Evolutionary conservation across 768 basidiomycete species (phyloP).

Genomic region (Mycena leptocephala): DNA sequence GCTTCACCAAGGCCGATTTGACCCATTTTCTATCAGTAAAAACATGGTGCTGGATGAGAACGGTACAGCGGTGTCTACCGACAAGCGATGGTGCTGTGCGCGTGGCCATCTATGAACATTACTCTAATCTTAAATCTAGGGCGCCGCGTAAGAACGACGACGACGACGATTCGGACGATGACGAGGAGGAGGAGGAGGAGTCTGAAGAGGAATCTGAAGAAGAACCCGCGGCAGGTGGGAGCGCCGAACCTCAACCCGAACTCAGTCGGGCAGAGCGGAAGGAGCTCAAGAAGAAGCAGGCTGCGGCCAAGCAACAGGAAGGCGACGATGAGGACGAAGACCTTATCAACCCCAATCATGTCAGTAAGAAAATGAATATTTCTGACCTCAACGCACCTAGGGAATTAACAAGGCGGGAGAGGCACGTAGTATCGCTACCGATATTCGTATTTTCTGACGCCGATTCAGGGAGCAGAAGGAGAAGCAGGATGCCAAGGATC

Average conservation of each 20-base stretch:
- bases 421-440: slow-evolving; percentile 54
- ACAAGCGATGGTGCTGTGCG: slow-evolving; percentile 60
- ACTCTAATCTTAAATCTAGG: slow-evolving; percentile 34
- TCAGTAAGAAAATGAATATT: slow-evolving; percentile 82
- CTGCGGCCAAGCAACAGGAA: slow-evolving; percentile 59
- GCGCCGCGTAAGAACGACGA: slow-evolving; percentile 51
- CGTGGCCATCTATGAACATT: slow-evolving; percentile 20
- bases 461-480: slow-evolving; percentile 89
- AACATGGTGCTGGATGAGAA: slow-evolving; percentile 73
- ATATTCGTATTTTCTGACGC: not conserved
- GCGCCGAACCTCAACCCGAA: slow-evolving; percentile 61
- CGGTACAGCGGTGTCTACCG: slow-evolving; percentile 67
- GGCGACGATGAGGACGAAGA: slow-evolving; percentile 74
- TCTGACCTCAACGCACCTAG: slow-evolving; percentile 79
- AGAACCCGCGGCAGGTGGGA: slow-evolving; percentile 47
- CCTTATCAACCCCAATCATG: slow-evolving; percentile 86
- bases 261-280: slow-evolving; percentile 81
- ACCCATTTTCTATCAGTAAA: slow-evolving; percentile 58
- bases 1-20: slow-evolving; percentile 4
- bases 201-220: slow-evolving; percentile 48
- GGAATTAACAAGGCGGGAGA: slow-evolving; percentile 77
- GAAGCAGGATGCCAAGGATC: slow-evolving; percentile 90
- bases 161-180: slow-evolving; percentile 57
- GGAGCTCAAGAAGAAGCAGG: slow-evolving; percentile 89
- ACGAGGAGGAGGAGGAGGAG: slow-evolving; percentile 48